These are phyloP conservation scores for Takakia lepidozioides DNA, from an alignment of 225 moss, liverwort and hornwort species.

Conservation along the genomic window DNA sequence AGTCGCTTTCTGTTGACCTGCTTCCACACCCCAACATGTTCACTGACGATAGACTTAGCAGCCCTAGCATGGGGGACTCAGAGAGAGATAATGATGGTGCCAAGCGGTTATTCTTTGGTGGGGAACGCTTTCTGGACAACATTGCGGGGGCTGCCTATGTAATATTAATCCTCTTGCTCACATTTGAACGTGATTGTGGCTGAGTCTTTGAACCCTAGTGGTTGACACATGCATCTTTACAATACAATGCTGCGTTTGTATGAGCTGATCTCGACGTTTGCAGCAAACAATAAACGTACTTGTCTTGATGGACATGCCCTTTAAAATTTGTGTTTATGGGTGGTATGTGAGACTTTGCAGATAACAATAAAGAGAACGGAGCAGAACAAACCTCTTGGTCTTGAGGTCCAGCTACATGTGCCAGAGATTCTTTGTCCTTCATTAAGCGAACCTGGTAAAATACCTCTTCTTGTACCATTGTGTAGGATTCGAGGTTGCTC, in stretches of 20 bases:
- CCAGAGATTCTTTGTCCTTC: conserved; percentile 87
- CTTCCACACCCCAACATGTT: conserved; percentile 99
- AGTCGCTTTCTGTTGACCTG: conserved; percentile 80
- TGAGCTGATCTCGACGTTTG: too few species aligned
- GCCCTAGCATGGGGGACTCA: conserved; percentile 51
- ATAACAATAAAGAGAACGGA: conserved; percentile 92
- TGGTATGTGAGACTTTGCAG: conserved; percentile 24
- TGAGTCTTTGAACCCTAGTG: too few species aligned
- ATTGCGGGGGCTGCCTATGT: conserved; percentile 92
- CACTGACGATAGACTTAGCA: conserved; percentile 68
- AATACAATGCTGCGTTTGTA: too few species aligned
- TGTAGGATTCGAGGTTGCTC: not conserved
- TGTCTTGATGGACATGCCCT: too few species aligned
- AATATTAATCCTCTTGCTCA: conserved; percentile 8
- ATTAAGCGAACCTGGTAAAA: conserved; percentile 91
- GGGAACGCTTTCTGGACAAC: conserved; percentile 92
- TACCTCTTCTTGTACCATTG: too few species aligned
- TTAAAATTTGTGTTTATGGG: too few species aligned
- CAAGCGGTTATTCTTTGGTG: conserved; percentile 87
- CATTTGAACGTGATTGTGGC: too few species aligned
- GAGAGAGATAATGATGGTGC: conserved; percentile 81
- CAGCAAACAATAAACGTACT: too few species aligned
- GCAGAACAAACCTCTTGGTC: conserved; percentile 77
- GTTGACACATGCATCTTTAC: too few species aligned
- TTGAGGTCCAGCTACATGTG: conserved; percentile 87